Percentiles rank a stretch among this genome's conserved stretches.
These are phyloP conservation scores for Chenopodium formosanum DNA, from an alignment of 148 eudicot genomes.

Conservation along the genomic window DNA sequence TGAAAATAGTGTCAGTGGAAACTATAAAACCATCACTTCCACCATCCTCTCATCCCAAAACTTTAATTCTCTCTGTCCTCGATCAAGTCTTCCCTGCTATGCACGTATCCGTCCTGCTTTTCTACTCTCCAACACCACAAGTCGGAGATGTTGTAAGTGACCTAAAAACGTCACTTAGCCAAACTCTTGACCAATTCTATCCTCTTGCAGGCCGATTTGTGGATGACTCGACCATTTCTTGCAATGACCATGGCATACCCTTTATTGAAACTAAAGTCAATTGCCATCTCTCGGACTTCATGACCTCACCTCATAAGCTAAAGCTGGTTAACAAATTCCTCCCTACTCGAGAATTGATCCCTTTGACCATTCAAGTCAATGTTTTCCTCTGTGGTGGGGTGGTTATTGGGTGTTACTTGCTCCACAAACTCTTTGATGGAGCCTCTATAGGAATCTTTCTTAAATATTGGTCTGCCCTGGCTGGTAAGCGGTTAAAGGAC, in stretches of 20 bases:
- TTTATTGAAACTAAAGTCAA: not conserved
- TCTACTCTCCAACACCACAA: constrained; percentile 20
- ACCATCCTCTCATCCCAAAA: constrained; percentile 36
- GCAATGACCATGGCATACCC: constrained; percentile 3
- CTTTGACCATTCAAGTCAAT: constrained; percentile 11
- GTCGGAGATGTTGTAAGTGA: too few species aligned
- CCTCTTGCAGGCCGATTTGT: constrained; percentile 9
- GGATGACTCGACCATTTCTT: constrained; percentile 2
- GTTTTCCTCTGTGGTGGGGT: constrained; percentile 25
- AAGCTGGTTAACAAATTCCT: not conserved
- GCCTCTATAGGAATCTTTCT: constrained; percentile 7
- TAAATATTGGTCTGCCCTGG: constrained; percentile 13
- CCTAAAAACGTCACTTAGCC: not conserved
- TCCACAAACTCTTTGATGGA: constrained; percentile 22
- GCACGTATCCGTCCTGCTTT: constrained; percentile 36
- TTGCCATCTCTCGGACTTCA: not conserved
- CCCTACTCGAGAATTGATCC: not conserved
- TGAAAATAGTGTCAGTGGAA: constrained; percentile 38
- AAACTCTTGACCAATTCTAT: not conserved
- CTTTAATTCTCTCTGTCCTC: constrained; percentile 32
- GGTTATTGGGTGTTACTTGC: constrained; percentile 8
- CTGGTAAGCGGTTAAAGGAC: too few species aligned
- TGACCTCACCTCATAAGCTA: not conserved
- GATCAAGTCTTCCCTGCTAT: constrained; percentile 39
- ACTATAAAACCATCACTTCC: constrained; percentile 49